Base-by-base conservation (phyloP, 805 yeast species). In the Zygosaccharomyces gambellarensis region DNA sequence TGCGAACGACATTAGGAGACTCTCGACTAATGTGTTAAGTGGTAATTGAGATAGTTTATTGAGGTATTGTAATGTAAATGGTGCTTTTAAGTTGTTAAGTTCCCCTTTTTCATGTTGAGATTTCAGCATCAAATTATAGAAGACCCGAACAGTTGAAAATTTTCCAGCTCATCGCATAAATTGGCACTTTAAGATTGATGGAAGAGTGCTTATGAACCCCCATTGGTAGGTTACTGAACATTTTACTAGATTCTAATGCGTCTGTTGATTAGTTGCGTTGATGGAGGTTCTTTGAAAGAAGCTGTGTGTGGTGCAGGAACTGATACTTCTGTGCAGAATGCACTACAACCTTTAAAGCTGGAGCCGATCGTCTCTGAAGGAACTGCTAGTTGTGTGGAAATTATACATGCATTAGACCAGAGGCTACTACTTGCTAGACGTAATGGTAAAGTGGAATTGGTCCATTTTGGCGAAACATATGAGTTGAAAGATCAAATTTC, bases 241-340 rank as follows among this genome's bases (percentile, higher is more conserved):
- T n/a, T 39, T n/a, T n/a, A 3, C 8, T 39, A 11, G 8, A 12
- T 39, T 27, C 9, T n/a, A 27, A 83, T 85, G 92, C 83, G 77
- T 65, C 62, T 85, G 11, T 57, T 85, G 40, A 82, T 75, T 3
- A 73, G 88, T 38, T 78, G 87, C 14, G 85, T 80, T 52, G 90
- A 85, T 57, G 76, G 79, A 1, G 90, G 90, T 0, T 73, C 79
- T 5, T 56, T 83, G 47, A 85, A 84, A 58, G 89, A 83, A 61
- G 70, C 87, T 7, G 60, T 74, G 4, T 88, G 89, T 57, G 63
- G 70, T 17, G 70, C 75, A 45, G 92, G 90, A 0, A 83, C 92
- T 0, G 95, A 90, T 60, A 89, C 96, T 3, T 85, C 96, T 5
- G 72, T 74, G 38, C 81, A 83, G 60, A 77, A 78, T 30, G 84